Evolutionary conservation across 2,329 filamentous ascomycete species (phyloP), one percentile per base, ranked within the genome.

Genomic region (Trichophyton simii): DNA sequence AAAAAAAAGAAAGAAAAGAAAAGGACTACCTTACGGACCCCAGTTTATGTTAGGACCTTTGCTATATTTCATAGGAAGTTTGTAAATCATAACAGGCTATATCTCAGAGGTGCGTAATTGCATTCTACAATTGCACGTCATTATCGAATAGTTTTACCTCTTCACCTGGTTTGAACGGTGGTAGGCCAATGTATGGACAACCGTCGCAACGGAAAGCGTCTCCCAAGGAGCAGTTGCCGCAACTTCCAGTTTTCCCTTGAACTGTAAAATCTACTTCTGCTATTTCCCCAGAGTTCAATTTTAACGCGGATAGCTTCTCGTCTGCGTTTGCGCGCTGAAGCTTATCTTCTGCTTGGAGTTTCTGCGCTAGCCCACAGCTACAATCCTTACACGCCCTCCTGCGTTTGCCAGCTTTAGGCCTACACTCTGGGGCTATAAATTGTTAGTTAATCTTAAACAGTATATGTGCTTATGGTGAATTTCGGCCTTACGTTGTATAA

Each of bases 301-400:
- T 83, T 57, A 89, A 80, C 48, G 78, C 73, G 13, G 76, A 75
- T 28, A 80, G 68, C 2, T 77, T 77, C 55, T 78, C 77, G 69
- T 90, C 87, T 36, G 88, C 87, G 22, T 80, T 77, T 6, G 78
- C 76, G 61, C 89, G 82, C 69, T 84, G 85, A 6, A 80, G 81
- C 50, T 79, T 80, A 74, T 97, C 94, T 78, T 97, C 90, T n/a
- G 86, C 87, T 68, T 90, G 88, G 58, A 97, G 76, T 64, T 87
- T 85, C 72, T 94, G 84, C 25, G 91, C 90, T 28, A 99, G 84
- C 58, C 94, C 94, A 72, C 94, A 99, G 7, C 89, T 92, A 79
- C 94, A 99, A 78, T 99, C 94, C 77, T 99, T 97, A 81, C 94
- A 99, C 62, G 94, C 91, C 64, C 91, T 86, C 61, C 92, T 87